Base-by-base conservation (phyloP, 1,284 basidiomycete species). In the Macrocystidia cucumis region DNA sequence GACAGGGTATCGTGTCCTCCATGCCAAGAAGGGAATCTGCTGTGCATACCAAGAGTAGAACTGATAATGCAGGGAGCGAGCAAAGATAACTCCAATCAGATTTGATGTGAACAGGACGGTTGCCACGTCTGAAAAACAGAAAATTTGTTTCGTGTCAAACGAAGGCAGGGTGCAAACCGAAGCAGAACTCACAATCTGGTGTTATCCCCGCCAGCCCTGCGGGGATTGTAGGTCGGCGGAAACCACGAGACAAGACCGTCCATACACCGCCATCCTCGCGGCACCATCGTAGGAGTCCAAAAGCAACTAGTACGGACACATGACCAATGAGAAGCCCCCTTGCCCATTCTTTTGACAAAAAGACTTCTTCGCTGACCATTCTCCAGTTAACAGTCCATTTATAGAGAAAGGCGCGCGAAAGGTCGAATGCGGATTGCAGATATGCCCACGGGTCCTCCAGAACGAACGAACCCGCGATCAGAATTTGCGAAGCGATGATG, bases 301-400 rank as follows among this genome's bases (percentile, higher is more conserved):
- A 92, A 0, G 64, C 53, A 5, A 74, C 47, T 9, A 97, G 62
- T 1, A 69, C 57, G 0, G 57, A 52, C 3, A 77, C 54, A 50
- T 98, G 95, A 6, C 69, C 72, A 3, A 69, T 44, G 4, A 98
- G 62, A 12, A 98, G 66, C 0, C 61, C 55, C 23, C 55, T 62
- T 0, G 91, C 78, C 59, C 85, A 87, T 13, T 46, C 48, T 2
- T 59, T 54, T 40, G 75, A 82, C 29, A 91, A 57, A 60, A 98
- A 98, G 0, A 60, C 64, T 9, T 74, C 62, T 52, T 93, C 87
- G 14, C 72, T 60, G 1, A 98, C 46, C 50, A 97, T 88, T 22
- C 90, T 74, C 93, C 96, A 98, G 54, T 98, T 98, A 43, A 98
- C 93, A 0, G 95, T 98, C 95, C 95, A 99, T 54, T 89, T 80